These are phyloP conservation scores for Phytophthora sojae DNA, from an alignment of 352 stramenopile species.

Conservation along the genomic window DNA sequence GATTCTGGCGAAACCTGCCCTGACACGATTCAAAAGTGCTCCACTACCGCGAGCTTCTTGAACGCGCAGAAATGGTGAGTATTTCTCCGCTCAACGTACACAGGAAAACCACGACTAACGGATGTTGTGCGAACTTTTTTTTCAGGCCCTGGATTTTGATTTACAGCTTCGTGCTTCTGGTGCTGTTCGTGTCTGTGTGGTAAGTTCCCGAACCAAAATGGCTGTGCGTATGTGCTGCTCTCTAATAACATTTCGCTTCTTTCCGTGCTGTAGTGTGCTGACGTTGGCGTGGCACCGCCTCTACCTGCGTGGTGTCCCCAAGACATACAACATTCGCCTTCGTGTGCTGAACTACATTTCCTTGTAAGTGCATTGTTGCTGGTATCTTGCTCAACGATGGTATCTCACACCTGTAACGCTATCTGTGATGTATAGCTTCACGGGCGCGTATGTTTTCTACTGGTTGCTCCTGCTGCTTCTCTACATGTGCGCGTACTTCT, in stretches of 20 bases:
- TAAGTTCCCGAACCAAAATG: conserved; percentile 29
- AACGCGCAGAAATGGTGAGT: conserved; percentile 81
- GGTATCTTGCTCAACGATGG: neutral
- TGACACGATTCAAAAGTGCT: conserved; percentile 49
- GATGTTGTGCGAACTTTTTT: neutral
- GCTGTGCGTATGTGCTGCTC: neutral
- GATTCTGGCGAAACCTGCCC: conserved; percentile 56
- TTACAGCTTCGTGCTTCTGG: conserved; percentile 86
- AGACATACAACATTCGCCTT: conserved; percentile 91
- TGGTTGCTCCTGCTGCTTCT: conserved; percentile 86
- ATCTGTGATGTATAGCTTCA: conserved; percentile 62
- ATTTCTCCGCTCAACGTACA: neutral
- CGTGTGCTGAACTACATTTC: conserved; percentile 91
- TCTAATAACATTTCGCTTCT: conserved; percentile 1
- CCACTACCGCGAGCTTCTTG: conserved; percentile 66
- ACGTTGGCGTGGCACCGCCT: conserved; percentile 86
- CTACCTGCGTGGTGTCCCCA: conserved; percentile 84
- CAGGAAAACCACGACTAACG: neutral
- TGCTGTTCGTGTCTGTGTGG: conserved; percentile 86
- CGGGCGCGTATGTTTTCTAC: conserved; percentile 89
- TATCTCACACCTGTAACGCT: conserved; percentile 7
- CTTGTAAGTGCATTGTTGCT: conserved; percentile 58
- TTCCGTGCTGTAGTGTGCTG: conserved; percentile 56
- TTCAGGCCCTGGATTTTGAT: conserved; percentile 87
- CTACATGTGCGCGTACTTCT: conserved; percentile 93